Evolutionary conservation across 192 early-diverging fungal genomes (phyloP), one percentile per base, ranked within the genome.

Genomic region (Coemansia sp.): DNA sequence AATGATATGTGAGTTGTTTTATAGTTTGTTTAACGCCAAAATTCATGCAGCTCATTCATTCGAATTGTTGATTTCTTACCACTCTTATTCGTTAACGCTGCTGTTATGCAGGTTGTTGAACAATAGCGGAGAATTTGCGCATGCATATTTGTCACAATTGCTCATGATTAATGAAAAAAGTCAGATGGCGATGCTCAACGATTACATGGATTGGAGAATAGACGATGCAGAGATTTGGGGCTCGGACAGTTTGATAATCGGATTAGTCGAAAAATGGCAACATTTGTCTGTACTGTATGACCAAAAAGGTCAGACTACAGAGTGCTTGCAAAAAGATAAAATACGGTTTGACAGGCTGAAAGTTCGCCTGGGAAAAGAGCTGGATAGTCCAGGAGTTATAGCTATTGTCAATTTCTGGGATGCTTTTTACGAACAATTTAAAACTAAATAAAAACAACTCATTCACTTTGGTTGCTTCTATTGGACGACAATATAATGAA

Each of bases 141-240:
- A 16, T 12, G 25, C 18, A 5, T 72, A 66, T 25, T 25, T 66
- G 20, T 22, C 31, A 33, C 58, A 49, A 42, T 56, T 72, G 51
- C 28, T 48, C n/a, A 31, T 32, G 3, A 31, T 72, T 16, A 72
- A 62, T 64, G 57, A 52, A 36, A 40, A 54, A 33, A 61, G 70
- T 56, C 70, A 72, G 64, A 31, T 50, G 63, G 64, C 70, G 28
- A 66, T 72, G 63, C 70, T 72, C 25, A 20, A 17, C n/a, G 70
- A 66, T 14, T 52, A 61, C 20, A 61, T 31, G 20, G 32, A 45
- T 40, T 20, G n/a, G n/a, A 28, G n/a, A 10, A 22, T 40, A 16
- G 2, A 5, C 2, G 42, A 45, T 16, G n/a, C 30, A 18, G 61
- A 63, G 30, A 10, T 17, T 31, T 33, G 11, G 33, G 49, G 48